Base-by-base conservation (phyloP, 108 stramenopile genomes). In the Epipyxis sp. region DNA sequence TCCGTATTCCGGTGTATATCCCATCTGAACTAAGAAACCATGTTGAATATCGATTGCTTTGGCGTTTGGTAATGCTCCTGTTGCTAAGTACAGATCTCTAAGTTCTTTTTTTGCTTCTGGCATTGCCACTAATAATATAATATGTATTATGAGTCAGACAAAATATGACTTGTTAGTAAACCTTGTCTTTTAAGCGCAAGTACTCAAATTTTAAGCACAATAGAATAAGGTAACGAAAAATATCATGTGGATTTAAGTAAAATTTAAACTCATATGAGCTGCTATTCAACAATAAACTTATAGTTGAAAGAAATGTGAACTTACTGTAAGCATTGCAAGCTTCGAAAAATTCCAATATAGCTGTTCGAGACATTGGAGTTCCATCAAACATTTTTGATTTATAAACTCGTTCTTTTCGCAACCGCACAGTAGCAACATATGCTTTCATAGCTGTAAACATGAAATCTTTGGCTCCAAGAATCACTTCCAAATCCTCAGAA, bases 331-430 rank as follows among this genome's bases (percentile, higher is more conserved):
- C 61, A 37, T 3, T 65, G 34, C 61, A 65, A 6, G 13, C 61
- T 37, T 65, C 61, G 34, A 65, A 65, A 32, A 65, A 65, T 25
- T 65, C 61, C 25, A 65, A 65, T 6, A 65, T 65, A 65, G 61
- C 20, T 10, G 61, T 37, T 37, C 61, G 61, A 10, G 13, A 6
- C 61, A 65, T 65, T 29, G 27, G 27, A 32, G 6, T 50, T 13
- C 46, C 20, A 50, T 13, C 46, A 13, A 50, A 50, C 46, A 6
- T 50, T 50, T 50, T 13, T 20, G 46, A 50, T 50, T 13, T 50
- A 50, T n/a, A n/a, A n/a, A n/a, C n/a, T n/a, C n/a, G 46, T 37
- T 65, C 34, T 37, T 10, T 32, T 37, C 61, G 61, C 6, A 37
- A 35, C 61, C 34, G 20, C 25, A 65, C 3, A 32, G 61, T 32